phyloP scores from a whole-genome alignment of 805 yeast genomes.

The Zygoascus biomembranicola region DNA sequence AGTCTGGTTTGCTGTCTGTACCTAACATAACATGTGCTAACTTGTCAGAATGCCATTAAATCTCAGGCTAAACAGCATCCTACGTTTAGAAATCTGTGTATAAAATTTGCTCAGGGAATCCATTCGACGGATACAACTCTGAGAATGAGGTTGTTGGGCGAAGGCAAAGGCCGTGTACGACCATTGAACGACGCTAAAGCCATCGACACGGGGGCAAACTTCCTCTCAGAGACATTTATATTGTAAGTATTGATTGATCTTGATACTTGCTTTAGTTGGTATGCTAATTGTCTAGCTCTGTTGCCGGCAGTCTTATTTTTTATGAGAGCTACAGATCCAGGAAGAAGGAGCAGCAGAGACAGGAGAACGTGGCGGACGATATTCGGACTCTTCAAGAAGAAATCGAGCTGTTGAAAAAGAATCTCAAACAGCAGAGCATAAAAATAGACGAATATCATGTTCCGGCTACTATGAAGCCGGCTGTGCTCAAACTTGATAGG shows the following conservation, averaged over 20 bases:
- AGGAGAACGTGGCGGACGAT: conserved; percentile 65
- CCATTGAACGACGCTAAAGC: conserved; percentile 80
- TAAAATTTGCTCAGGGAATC: conserved; percentile 60
- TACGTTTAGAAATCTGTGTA: conserved; percentile 52
- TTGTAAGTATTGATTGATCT: conserved; percentile 29
- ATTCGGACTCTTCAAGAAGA: conserved; percentile 62
- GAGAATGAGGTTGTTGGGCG: conserved; percentile 53
- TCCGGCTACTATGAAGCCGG: conserved; percentile 40
- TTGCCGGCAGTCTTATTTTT: conserved; percentile 68
- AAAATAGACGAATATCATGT: conserved; percentile 42
- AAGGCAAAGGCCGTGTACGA: conserved; percentile 46
- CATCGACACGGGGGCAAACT: conserved; percentile 71
- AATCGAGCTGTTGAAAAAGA: conserved; percentile 44
- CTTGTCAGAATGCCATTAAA: conserved; percentile 47
- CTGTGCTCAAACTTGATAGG: conserved; percentile 6
- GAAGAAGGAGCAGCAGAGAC: conserved; percentile 50
- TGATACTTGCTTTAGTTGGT: not conserved
- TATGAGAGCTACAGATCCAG: conserved; percentile 65
- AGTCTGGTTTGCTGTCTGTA: not conserved
- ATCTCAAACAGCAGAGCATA: conserved; percentile 28
- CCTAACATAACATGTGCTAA: conserved; percentile 3
- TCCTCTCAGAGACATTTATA: conserved; percentile 67
- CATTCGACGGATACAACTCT: conserved; percentile 58
- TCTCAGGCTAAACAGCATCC: conserved; percentile 69
- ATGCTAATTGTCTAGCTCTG: conserved; percentile 30